phyloP scores from a whole-genome alignment of 108 stramenopile genomes.

The Cyclotella atomus region DNA sequence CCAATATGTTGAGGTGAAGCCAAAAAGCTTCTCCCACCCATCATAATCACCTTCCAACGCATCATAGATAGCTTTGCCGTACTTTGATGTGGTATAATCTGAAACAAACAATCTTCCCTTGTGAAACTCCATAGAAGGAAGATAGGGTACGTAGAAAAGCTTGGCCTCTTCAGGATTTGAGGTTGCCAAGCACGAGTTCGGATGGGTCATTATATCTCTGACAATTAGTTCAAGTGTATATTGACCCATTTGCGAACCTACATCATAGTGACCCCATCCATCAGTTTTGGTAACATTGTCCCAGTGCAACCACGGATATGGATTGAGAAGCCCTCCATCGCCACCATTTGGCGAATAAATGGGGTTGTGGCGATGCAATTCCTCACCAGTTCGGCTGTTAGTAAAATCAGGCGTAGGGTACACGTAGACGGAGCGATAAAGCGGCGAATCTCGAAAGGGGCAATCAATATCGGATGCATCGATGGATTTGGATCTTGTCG shows the following conservation, averaged over 20 bases:
- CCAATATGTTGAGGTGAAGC: conserved; percentile 7
- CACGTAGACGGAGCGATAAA: neutral
- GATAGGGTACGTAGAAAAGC: neutral
- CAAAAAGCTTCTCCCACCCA: neutral
- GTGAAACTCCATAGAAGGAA: conserved; percentile 4
- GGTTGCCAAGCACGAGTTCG: neutral
- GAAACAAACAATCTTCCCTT: neutral
- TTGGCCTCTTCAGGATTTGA: neutral
- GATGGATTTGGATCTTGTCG: neutral
- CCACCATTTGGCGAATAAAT: neutral
- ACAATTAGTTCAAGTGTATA: conserved; percentile 1
- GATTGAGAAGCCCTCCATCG: neutral
- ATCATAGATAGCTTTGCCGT: neutral
- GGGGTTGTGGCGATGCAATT: neutral
- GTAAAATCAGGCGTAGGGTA: conserved; percentile 2
- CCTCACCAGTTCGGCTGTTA: neutral
- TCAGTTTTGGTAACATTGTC: neutral
- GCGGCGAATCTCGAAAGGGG: neutral
- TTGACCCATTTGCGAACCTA: conserved; percentile 5
- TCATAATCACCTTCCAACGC: neutral
- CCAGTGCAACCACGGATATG: conserved; percentile 1
- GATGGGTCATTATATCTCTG: neutral
- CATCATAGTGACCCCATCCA: conserved; percentile 4
- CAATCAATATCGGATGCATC: neutral
- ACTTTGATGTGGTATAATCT: neutral